A percentile compares a stretch with the other conserved stretches of the same genome.
These are phyloP conservation scores for Citrus maxima DNA, from an alignment of 345 rosid genomes.

Conservation along the genomic window DNA sequence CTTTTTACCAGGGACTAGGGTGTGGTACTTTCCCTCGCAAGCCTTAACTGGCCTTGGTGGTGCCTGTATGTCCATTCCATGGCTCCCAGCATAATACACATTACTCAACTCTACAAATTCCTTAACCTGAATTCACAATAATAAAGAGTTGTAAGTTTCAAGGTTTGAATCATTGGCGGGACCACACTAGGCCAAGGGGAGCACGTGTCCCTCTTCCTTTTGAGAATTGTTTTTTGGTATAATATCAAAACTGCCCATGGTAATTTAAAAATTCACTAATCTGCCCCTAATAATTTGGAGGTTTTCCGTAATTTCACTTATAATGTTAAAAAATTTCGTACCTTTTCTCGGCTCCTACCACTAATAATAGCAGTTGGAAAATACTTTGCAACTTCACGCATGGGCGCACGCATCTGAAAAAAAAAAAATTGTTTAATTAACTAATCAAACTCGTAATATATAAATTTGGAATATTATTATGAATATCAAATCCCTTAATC, in stretches of 20 bases:
- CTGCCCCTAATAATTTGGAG: too few relatives aligned
- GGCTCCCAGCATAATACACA: constrained; percentile 48
- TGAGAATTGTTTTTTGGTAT: too few relatives aligned
- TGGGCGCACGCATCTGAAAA: constrained; percentile 59
- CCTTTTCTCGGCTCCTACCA: constrained; percentile 66
- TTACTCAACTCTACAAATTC: constrained; percentile 33
- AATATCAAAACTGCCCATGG: too few relatives aligned
- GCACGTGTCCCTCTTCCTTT: too few relatives aligned
- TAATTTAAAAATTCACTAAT: too few relatives aligned
- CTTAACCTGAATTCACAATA: constrained; percentile 22
- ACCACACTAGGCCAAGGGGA: too few relatives aligned
- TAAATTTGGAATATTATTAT: neutral
- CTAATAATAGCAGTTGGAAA: constrained; percentile 68
- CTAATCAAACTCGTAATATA: neutral
- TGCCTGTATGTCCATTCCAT: constrained; percentile 43
- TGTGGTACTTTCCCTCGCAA: neutral
- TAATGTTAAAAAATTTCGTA: neutral
- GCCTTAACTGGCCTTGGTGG: constrained; percentile 23
- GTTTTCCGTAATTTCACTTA: too few relatives aligned
- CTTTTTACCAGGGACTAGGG: constrained; percentile 7
- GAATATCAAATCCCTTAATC: neutral
- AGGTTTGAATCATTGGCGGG: too few relatives aligned
- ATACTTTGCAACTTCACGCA: constrained; percentile 46
- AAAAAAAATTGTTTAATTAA: neutral
- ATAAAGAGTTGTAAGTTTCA: neutral